Base-by-base conservation (phyloP, 2,329 filamentous ascomycete genomes). In the Alternaria sp. region DNA sequence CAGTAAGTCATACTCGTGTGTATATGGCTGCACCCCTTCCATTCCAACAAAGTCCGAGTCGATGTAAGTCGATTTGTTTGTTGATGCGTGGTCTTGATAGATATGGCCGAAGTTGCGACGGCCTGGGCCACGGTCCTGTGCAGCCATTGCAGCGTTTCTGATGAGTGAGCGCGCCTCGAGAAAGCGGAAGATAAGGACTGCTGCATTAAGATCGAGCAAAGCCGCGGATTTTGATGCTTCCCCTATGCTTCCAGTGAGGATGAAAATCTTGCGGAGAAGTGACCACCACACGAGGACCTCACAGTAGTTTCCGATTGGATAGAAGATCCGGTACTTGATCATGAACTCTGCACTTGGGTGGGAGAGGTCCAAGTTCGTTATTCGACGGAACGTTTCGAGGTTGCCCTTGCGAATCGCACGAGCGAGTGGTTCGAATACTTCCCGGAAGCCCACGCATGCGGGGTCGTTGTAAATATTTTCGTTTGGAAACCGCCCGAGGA, bases 221-320 rank as follows among this genome's bases (percentile, higher is more conserved):
- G 92, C 90, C 3, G 92, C 88, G 10, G 58, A 61, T n/a, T 65
- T 55, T 7, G 49, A 56, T 31, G 61, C 54, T 11, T 56, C 60
- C 1, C 89, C 89, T 39, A 87, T 86, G n/a, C 88, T 84, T 62
- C 93, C 95, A 14, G 87, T 90, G 11, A 95, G 82, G 9, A 94
- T 79, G 75, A 96, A 97, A 0, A 89, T 87, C 65, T 88, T 89
- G 29, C 93, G 86, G 17, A 90, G 86, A 6, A 98, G 84, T 1
- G 90, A 90, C 13, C 94, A 88, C 92, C 92, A 97, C 11, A 96
- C 86, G 2, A 96, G 82, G 1, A 92, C 87, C 55, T 95, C 90
- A 57, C 93, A 89, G 51, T 92, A 86, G 70, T 91, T 91, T 3
- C 87, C 84, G 10, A 97, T 81, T 13, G 90, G 87, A 5, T 96